Conservation (phyloP, 495 filamentous ascomycete genomes). For the Penicillium bovifimosum region DNA sequence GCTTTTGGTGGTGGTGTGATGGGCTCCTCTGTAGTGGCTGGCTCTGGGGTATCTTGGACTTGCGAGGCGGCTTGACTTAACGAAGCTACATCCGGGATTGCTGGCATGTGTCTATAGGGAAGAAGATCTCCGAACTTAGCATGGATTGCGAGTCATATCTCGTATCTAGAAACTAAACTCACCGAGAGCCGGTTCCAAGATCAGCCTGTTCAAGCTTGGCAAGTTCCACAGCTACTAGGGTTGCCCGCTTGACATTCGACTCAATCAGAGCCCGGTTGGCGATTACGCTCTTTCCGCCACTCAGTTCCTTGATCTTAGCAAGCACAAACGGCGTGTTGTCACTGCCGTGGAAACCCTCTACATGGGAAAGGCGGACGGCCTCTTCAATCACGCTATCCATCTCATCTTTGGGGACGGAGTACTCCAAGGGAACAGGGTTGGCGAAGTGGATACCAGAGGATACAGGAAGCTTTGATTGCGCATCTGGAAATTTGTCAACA, state of each 20-base stretch:
- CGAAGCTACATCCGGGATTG: conserved; percentile 22
- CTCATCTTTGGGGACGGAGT: conserved; percentile 61
- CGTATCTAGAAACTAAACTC: conserved; percentile 29
- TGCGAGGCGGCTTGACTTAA: conserved; percentile 25
- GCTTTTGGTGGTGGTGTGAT: conserved; percentile 22
- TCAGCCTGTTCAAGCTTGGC: conserved; percentile 51
- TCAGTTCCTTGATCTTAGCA: conserved; percentile 72
- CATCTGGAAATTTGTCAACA: conserved; percentile 41
- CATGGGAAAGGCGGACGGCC: conserved; percentile 66
- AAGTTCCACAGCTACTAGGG: conserved; percentile 73
- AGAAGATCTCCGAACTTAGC: conserved; percentile 33
- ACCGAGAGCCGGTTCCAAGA: conserved; percentile 31
- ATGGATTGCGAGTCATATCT: conserved; percentile 13
- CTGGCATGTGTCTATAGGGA: conserved; percentile 40
- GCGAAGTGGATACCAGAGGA: conserved; percentile 76
- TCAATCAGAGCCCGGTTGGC: conserved; percentile 76
- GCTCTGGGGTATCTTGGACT: conserved; percentile 7
- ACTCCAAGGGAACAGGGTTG: conserved; percentile 73
- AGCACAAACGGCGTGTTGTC: conserved; percentile 89
- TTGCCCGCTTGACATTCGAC: conserved; percentile 73
- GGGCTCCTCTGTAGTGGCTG: conserved; percentile 2
- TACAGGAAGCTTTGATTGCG: conserved; percentile 58
- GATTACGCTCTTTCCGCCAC: conserved; percentile 59
- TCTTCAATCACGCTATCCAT: conserved; percentile 70
- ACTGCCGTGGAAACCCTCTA: conserved; percentile 63